Evolutionary conservation across 257 asterid genomes (phyloP).

Genomic region (Ajuga chamaepitys): DNA sequence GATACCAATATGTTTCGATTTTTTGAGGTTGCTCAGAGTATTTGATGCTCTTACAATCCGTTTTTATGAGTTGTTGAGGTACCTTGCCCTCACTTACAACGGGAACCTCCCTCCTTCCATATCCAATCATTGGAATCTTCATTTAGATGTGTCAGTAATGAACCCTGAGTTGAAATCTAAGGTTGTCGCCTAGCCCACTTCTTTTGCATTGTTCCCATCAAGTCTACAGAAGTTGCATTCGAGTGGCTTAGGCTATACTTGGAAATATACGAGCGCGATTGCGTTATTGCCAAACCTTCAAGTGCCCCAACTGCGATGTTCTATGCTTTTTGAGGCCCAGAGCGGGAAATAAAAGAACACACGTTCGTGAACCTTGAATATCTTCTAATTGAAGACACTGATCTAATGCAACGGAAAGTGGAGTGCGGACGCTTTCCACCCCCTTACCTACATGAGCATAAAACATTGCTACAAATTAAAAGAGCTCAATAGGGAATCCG

Average conservation of each 20-base stretch:
- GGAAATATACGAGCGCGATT: conserved; percentile 5
- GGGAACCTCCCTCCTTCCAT: not conserved
- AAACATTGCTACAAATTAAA: conserved; percentile 13
- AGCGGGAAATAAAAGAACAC: not conserved
- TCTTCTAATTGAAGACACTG: conserved; percentile 15
- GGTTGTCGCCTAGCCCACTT: not conserved
- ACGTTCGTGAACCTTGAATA: not conserved
- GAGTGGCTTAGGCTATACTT: conserved; percentile 17
- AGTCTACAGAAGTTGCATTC: conserved; percentile 9
- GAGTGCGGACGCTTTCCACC: not conserved
- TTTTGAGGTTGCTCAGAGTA: not conserved
- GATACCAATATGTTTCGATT: not conserved
- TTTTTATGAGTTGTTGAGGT: conserved; percentile 10
- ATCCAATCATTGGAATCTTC: conserved; percentile 12
- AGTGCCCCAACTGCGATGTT: conserved; percentile 8
- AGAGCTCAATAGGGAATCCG: not conserved
- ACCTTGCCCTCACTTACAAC: not conserved
- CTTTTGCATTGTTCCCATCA: not conserved
- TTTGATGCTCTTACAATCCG: conserved; percentile 13
- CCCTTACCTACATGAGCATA: not conserved
- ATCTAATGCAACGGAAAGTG: conserved; percentile 8
- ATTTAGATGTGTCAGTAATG: conserved; percentile 1
- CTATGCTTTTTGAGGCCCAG: conserved; percentile 10
- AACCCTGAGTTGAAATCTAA: not conserved
- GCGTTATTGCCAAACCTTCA: not conserved